Evolutionary conservation across 352 stramenopile genomes (phyloP).

Genomic region (Hyaloperonospora brassicae): DNA sequence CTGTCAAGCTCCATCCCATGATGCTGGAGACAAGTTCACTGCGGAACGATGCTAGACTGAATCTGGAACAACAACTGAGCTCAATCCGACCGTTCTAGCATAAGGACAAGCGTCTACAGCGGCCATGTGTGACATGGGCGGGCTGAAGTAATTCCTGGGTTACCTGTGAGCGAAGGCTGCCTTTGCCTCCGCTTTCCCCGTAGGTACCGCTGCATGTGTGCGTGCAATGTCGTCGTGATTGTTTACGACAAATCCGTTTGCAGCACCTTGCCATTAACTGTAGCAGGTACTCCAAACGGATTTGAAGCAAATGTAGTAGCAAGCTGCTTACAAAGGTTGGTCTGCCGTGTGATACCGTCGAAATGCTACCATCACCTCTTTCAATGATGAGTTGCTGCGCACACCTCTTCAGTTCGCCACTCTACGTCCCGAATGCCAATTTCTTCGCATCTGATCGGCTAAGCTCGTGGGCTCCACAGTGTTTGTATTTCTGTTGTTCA

Average conservation of each 20-base stretch:
- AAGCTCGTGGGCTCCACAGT: constrained; percentile 73
- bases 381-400: constrained; percentile 44
- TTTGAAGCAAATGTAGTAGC: constrained; percentile 1
- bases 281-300: no score
- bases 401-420: constrained; percentile 61
- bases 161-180: no score
- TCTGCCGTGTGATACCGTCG: constrained; percentile 56
- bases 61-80: constrained; percentile 7
- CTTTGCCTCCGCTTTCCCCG: no score
- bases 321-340: constrained; percentile 32
- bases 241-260: no score
- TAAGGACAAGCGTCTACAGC: no score
- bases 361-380: constrained; percentile 71
- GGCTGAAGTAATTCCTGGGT: no score
- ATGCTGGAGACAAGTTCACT: no score
- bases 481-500: constrained; percentile 73
- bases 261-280: no score
- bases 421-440: constrained; percentile 69
- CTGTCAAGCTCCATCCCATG: background rate
- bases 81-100: no score
- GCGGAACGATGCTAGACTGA: constrained; percentile 4
- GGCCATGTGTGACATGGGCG: no score
- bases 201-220: no score
- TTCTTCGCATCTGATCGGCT: constrained; percentile 65
- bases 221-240: no score